These are phyloP conservation scores for Agapanthus africanus DNA, from an alignment of 106 monocot species.

Conservation along the genomic window DNA sequence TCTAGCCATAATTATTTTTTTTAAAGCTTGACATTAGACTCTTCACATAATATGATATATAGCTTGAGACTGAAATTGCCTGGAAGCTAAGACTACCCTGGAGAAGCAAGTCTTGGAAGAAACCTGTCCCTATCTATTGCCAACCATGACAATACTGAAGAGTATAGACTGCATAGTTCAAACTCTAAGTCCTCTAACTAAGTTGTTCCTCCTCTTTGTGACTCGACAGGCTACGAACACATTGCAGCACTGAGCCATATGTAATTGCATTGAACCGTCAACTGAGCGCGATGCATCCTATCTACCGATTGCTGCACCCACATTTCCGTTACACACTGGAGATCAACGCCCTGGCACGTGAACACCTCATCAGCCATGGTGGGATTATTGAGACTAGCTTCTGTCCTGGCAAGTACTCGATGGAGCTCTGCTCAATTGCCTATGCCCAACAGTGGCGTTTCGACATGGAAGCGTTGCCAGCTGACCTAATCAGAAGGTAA, in stretches of 20 bases:
- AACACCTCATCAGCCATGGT: slow-evolving; percentile 35
- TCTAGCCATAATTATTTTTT: too few species aligned
- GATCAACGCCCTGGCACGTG: slow-evolving; percentile 64
- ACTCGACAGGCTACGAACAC: slow-evolving; percentile 46
- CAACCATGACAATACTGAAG: too few species aligned
- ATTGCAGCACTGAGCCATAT: slow-evolving; percentile 57
- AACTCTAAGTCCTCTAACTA: too few species aligned
- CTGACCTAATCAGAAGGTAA: slow-evolving; percentile 63
- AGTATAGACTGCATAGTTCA: too few species aligned
- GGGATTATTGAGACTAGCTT: slow-evolving; percentile 64
- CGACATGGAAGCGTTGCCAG: slow-evolving; percentile 59
- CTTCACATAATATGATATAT: too few species aligned
- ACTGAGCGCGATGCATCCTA: slow-evolving; percentile 67
- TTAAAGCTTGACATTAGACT: too few species aligned
- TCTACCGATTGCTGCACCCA: slow-evolving; percentile 46
- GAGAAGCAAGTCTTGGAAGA: too few species aligned
- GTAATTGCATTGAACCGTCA: slow-evolving; percentile 63
- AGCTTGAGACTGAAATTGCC: too few species aligned
- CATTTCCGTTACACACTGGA: slow-evolving; percentile 81
- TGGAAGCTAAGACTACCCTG: too few species aligned
- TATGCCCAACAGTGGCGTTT: slow-evolving; percentile 64
- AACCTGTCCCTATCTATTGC: too few species aligned
- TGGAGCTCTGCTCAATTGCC: slow-evolving; percentile 64
- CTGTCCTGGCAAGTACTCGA: slow-evolving; percentile 33
- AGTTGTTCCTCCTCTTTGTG: neutral